phyloP scores from a whole-genome alignment of 2,329 filamentous ascomycete genomes.

The Monilinia fructicola region DNA sequence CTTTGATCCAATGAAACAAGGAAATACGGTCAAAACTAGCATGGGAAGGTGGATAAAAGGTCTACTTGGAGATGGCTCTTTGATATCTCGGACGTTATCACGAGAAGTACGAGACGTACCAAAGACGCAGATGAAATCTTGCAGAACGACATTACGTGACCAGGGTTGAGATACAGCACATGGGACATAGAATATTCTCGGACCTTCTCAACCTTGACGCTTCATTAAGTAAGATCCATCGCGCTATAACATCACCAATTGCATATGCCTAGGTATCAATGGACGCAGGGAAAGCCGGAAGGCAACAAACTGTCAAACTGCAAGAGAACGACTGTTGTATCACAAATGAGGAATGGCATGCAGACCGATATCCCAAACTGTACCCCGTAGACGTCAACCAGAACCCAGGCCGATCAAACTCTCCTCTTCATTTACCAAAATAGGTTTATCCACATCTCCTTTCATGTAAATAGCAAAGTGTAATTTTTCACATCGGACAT shows the following conservation, averaged over 20 bases:
- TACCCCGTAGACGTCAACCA: neutral
- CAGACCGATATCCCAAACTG: neutral
- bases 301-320: neutral
- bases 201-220: constrained; percentile 15
- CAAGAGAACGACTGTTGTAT: neutral
- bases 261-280: neutral
- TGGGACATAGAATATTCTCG: neutral
- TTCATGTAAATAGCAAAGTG: neutral
- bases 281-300: neutral
- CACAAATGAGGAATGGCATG: neutral
- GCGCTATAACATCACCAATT: constrained; percentile 1
- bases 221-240: neutral
- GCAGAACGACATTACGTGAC: constrained; percentile 11
- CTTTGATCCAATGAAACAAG: neutral
- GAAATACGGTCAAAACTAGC: neutral
- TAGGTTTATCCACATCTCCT: neutral
- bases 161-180: constrained; percentile 3
- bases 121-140: constrained; percentile 14
- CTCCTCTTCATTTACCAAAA: neutral
- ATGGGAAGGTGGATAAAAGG: neutral
- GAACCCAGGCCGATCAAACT: neutral
- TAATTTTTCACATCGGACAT: constrained; percentile 2
- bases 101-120: constrained; percentile 4
- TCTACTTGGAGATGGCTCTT: neutral
- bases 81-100: neutral